Evolutionary conservation across 805 yeast genomes (phyloP), one percentile per base, ranked within the genome.

Genomic region (Spathaspora sp.): DNA sequence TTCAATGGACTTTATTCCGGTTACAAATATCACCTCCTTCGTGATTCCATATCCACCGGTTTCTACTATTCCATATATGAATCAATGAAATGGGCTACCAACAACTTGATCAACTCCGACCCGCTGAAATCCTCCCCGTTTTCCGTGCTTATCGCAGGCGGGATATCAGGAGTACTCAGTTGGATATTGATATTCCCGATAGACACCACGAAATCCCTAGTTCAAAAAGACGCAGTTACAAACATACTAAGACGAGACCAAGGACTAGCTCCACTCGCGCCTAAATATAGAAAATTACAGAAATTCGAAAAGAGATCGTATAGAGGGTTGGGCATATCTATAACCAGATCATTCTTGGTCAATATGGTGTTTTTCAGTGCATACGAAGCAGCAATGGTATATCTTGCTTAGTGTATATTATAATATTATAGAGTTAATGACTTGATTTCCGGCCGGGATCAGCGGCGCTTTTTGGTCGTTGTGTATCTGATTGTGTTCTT

Each of bases 141-240:
- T 14, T 60, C 69, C 48, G 73, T 59, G 51, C 69, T 58, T 48
- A 50, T 84, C 2, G 87, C 93, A 0, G 96, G 96, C n/a, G 96
- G 90, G 0, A 55, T 83, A 20, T 81, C 94, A 3, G 96, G 96
- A 2, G 78, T 85, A 16, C 67, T 86, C 16, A 78, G 90, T 48
- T 89, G 96, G 96, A 67, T 82, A 2, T 65, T 82, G 0, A 84
- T 89, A 3, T 90, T 86, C 68, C 96, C 96, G 3, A 63, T 89
- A 10, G 97, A 89, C 65, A 89, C 96, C 0, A 74, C 86, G 52
- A 89, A 90, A 63, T 82, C 92, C 1, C 76, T 85, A 52, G 77
- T 82, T 44, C 97, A 89, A 61, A 80, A 86, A 52, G 93, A 89
- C 59, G 74, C 86, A 4, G 86, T 89, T 23, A 74, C 85, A 29